phyloP scores from a whole-genome alignment of 345 rosid species.

The Populus simonii region DNA sequence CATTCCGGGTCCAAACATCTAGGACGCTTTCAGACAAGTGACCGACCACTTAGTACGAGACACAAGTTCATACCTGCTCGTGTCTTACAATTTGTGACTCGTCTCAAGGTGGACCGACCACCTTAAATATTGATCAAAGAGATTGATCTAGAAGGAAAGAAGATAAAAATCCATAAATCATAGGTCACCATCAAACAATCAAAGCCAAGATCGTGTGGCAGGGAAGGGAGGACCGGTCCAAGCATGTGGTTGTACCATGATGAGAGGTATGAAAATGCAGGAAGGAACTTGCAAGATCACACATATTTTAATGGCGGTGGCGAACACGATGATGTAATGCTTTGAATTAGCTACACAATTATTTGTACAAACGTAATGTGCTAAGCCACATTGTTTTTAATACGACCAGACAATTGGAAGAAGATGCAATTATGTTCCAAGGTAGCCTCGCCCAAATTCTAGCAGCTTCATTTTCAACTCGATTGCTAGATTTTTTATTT shows the following conservation, averaged over 20 bases:
- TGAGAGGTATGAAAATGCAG: not conserved
- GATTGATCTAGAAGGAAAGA: not conserved
- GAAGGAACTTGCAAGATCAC: not conserved
- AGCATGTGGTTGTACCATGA: not conserved
- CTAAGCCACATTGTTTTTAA: too few species aligned
- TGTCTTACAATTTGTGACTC: not conserved
- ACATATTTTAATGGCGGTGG: not conserved
- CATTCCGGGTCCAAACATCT: not conserved
- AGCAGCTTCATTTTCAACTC: too few species aligned
- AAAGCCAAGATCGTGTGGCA: not conserved
- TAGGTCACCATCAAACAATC: not conserved
- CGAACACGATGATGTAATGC: too few species aligned
- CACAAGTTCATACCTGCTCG: not conserved
- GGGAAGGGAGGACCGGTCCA: not conserved
- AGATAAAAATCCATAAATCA: not conserved
- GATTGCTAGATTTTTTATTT: too few species aligned
- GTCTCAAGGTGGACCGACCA: not conserved
- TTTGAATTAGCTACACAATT: too few species aligned
- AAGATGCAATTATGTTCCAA: too few species aligned
- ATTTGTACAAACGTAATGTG: too few species aligned
- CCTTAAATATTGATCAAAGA: not conserved
- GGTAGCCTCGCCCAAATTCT: too few species aligned
- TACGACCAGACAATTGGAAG: too few species aligned
- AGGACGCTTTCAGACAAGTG: not conserved
- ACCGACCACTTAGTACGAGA: not conserved